Evolutionary conservation across 192 early-diverging fungal genomes (phyloP), one percentile per base, ranked within the genome.

Genomic region (Anaeromyces robustus): DNA sequence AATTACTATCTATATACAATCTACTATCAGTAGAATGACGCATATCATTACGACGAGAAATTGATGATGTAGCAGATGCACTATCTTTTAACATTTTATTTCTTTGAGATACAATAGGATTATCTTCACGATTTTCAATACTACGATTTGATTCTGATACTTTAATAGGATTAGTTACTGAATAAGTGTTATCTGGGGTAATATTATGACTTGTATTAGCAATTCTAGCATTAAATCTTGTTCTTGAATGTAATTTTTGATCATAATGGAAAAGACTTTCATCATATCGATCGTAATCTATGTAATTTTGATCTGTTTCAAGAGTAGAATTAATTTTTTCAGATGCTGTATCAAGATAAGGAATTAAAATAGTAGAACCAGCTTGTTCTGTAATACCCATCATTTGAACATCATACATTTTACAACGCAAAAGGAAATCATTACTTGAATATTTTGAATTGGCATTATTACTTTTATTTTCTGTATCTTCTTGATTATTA

Each of bases 371-470:
- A 30, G 81, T 84, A 2, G 87, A 85, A 5, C 89, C 89, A 41
- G 90, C 87, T 77, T 92, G 87, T 78, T 89, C 87, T 86, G 89
- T 91, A 34, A 94, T 89, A 12, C 92, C 93, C 89, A 94, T 93
- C 92, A 92, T 93, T 83, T 94, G 94, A 26, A 95, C 86, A 80
- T 95, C 93, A 80, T 93, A 92, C 92, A 96, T 93, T 84, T 92
- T 93, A 83, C 94, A 95, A 52, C 92, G 85, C 22, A 91, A 86
- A 78, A 85, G 82, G 82, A 94, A 96, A 29, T 87, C 85, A 79
- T 91, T 86, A 37, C 16, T 39, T 39, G 37, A 6, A 39, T 39
- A 39, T 39, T 68, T 68, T n/a, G 16, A 30, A 32, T 78, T 79
- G 82, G 28, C 16, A 88, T 79, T 85, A 81, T 59, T 84, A 83